Percentiles rank a stretch among this genome's conserved stretches.
Evolutionary conservation across 352 stramenopile genomes (phyloP).

Genomic region (Globisporangium sylvaticum): DNA sequence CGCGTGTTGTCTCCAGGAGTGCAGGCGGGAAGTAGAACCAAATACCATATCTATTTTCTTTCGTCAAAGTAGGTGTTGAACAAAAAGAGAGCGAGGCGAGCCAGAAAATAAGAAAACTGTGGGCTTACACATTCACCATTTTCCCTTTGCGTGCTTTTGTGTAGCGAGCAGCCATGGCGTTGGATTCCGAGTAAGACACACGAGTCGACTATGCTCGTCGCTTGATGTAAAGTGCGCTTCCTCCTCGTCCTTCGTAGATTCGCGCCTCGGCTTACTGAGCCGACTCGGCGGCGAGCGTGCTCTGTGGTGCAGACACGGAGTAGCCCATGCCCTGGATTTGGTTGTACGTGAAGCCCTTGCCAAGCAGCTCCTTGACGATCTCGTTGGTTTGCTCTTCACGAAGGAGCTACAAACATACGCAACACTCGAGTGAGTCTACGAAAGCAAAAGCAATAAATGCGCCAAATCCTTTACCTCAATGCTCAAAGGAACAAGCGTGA

Average conservation of each 20-base stretch:
- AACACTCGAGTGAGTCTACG: background rate
- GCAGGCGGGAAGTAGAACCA: background rate
- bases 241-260: background rate
- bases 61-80: constrained; percentile 7
- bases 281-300: constrained; percentile 46
- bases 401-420: constrained; percentile 39
- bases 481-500: constrained; percentile 81
- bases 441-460: background rate
- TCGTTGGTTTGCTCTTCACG: constrained; percentile 84
- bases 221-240: background rate
- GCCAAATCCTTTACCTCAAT: constrained; percentile 57
- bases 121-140: background rate
- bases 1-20: background rate
- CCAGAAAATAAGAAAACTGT: background rate
- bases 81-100: constrained; percentile 2
- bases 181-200: background rate
- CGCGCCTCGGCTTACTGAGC: constrained; percentile 31
- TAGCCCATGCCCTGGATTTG: constrained; percentile 87
- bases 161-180: background rate
- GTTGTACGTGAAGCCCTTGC: constrained; percentile 80
- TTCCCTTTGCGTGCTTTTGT: background rate
- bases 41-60: constrained; percentile 13
- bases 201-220: background rate
- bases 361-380: constrained; percentile 74
- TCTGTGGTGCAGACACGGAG: constrained; percentile 61